Conservation (phyloP, 148 eudicot species). For the Limonium bicolor region DNA sequence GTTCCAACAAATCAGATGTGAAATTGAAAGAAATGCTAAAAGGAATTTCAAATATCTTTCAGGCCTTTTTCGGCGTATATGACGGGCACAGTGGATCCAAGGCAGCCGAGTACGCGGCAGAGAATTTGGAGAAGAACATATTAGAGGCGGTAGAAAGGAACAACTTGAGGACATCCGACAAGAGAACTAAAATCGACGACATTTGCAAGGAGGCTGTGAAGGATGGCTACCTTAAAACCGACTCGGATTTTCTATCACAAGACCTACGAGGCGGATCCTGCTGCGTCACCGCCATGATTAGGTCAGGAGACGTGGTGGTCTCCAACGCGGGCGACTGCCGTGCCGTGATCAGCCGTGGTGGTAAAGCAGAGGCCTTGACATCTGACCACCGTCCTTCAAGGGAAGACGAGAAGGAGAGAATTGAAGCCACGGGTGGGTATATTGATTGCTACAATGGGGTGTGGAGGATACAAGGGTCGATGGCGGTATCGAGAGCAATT, state of each 20-base stretch:
- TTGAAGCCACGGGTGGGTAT: conserved; percentile 68
- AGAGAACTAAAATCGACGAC: conserved; percentile 8
- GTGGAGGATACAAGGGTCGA: conserved; percentile 75
- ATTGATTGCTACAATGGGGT: conserved; percentile 67
- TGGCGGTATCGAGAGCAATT: conserved; percentile 80
- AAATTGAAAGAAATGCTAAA: no score
- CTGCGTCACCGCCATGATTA: conserved; percentile 68
- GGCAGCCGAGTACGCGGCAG: conserved; percentile 73
- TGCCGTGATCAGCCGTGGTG: conserved; percentile 69
- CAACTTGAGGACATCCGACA: no score
- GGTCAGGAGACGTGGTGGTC: conserved; percentile 49
- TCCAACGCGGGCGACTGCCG: conserved; percentile 96
- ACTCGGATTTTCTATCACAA: conserved; percentile 44
- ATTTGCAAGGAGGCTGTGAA: conserved; percentile 38
- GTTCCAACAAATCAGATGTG: no score
- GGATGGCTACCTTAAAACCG: conserved; percentile 52
- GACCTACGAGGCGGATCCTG: conserved; percentile 58
- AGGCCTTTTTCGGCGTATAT: conserved; percentile 82
- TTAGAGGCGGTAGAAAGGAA: conserved; percentile 27
- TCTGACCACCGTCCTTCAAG: conserved; percentile 70
- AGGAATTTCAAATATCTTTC: no score
- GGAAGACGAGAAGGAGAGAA: conserved; percentile 56
- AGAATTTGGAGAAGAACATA: conserved; percentile 43
- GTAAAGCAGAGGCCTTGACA: conserved; percentile 69
- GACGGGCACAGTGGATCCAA: conserved; percentile 86